Conservation (phyloP, 139 green algal species). For the Klebsormidium nitens region DNA sequence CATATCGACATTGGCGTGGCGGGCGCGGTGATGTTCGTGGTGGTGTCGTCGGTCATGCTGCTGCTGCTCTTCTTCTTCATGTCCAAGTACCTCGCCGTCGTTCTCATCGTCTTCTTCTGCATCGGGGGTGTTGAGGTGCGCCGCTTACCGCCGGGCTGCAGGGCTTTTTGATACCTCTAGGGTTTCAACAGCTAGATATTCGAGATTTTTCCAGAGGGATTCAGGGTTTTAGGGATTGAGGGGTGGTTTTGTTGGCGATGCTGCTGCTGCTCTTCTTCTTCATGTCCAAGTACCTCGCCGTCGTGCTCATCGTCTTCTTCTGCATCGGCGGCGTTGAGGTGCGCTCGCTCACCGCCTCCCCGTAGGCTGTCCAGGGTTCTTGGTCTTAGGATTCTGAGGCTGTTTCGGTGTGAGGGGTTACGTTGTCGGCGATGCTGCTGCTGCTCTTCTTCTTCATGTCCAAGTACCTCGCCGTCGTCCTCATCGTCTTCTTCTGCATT, state of each 20-base stretch:
- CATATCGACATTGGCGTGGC: slow-evolving; percentile 24
- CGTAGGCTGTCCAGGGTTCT: too few relatives aligned
- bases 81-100: slow-evolving; percentile 7
- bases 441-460: slow-evolving; percentile 38
- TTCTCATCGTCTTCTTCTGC: slow-evolving; percentile 34
- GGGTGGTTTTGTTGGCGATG: slow-evolving; percentile 14
- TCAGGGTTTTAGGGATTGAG: too few relatives aligned
- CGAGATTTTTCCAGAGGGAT: too few relatives aligned
- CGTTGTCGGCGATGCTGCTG: slow-evolving; percentile 29
- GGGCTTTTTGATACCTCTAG: too few relatives aligned
- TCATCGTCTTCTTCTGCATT: slow-evolving; percentile 35
- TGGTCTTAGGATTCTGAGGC: too few relatives aligned
- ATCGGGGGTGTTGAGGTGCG: slow-evolving; percentile 16
- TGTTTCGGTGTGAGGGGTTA: too few relatives aligned
- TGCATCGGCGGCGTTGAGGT: slow-evolving; percentile 20
- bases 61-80: slow-evolving; percentile 38
- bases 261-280: slow-evolving; percentile 40
- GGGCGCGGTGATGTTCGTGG: slow-evolving; percentile 16
- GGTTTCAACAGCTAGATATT: too few relatives aligned
- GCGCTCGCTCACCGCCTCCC: too few relatives aligned
- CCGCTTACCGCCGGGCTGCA: too few relatives aligned
- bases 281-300: slow-evolving; percentile 13
- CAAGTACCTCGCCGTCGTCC: slow-evolving; percentile 1
- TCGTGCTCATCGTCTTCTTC: slow-evolving; percentile 32
- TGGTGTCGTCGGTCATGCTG: slow-evolving; percentile 24